A percentile compares a stretch with the other conserved stretches of the same genome.
Evolutionary conservation across 306 rosid genomes (phyloP).

Genomic region (Senna tora): DNA sequence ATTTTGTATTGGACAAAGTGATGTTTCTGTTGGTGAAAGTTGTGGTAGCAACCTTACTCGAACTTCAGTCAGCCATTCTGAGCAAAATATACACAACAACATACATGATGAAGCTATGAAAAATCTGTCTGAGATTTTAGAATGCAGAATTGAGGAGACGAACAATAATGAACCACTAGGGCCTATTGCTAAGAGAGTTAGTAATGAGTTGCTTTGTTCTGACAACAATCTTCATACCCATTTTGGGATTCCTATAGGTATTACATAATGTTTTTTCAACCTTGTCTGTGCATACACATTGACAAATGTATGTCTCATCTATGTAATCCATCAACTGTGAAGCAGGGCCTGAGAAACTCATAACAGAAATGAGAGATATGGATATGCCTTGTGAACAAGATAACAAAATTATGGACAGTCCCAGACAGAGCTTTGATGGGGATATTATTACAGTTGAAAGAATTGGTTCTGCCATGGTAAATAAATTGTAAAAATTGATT

Average conservation of each 20-base stretch:
- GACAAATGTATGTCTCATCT: conserved; percentile 19
- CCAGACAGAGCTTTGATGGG: conserved; percentile 30
- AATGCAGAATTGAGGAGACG: conserved; percentile 39
- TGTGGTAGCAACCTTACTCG: conserved; percentile 26
- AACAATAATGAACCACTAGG: conserved; percentile 37
- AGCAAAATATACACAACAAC: conserved; percentile 44
- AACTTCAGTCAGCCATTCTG: conserved; percentile 25
- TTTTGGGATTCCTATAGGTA: conserved; percentile 55
- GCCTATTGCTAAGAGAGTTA: conserved; percentile 28
- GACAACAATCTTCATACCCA: conserved; percentile 27
- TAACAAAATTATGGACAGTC: conserved; percentile 17
- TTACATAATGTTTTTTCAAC: conserved; percentile 20
- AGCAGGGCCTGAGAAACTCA: conserved; percentile 34
- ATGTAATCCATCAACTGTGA: conserved; percentile 28
- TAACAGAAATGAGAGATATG: conserved; percentile 30
- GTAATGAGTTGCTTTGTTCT: conserved; percentile 33
- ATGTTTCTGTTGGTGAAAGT: conserved; percentile 49
- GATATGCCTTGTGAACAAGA: conserved; percentile 46
- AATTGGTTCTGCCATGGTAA: conserved; percentile 52
- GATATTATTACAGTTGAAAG: conserved; percentile 29
- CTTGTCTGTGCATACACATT: conserved; percentile 28
- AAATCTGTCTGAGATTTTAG: conserved; percentile 37
- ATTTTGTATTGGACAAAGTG: conserved; percentile 43
- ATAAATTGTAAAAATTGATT: conserved; percentile 28
- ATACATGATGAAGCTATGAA: conserved; percentile 34